Base-by-base conservation (phyloP, 371 early-diverging fungal species). In the Mucor lusitanicus region DNA sequence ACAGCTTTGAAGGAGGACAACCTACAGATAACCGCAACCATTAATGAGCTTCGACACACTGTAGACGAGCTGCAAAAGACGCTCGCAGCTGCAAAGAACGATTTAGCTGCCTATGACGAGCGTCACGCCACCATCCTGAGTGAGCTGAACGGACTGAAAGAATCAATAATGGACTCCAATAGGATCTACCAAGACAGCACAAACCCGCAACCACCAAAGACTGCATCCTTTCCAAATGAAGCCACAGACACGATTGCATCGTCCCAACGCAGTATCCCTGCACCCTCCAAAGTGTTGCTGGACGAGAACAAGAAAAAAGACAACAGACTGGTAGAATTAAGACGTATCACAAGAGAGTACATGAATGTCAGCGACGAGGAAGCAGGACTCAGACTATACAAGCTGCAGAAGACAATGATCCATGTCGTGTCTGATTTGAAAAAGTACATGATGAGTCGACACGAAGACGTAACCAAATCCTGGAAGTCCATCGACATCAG, bases 361-460 rank as follows among this genome's bases (percentile, higher is more conserved):
- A 68, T 63, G 64, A 28, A 63, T 40, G 59, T 68, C 39, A 48
- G 58, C 13, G 64, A 68, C n/a, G 69, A 68, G 33, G 69, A 68
- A 53, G 69, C 69, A 32, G 59, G 64, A 0, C 53, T 68, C 12
- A 42, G 69, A 9, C 40, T 68, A 27, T 63, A 63, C 53, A 68
- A 63, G 53, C 58, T 68, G 25, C 69, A 68, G 50, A 68, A 68
- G 42, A 68, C 69, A 53, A 68, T 68, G 69, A 48, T 68, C 5
- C 69, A 68, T 42, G 69, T 68, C 6, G 69, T 68, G 11, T 44
- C 64, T 37, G 64, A 68, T 42, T 42, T 68, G 25, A 68, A 68
- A 53, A 68, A 68, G 7, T 63, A 56, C 13, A 68, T 68, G 63
- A 48, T 42, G 53, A 40, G 48, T 6, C 21, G 32, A 25, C 39